These are phyloP conservation scores for Myriangium duriaei DNA, from an alignment of 2,329 filamentous ascomycete species.

Conservation along the genomic window DNA sequence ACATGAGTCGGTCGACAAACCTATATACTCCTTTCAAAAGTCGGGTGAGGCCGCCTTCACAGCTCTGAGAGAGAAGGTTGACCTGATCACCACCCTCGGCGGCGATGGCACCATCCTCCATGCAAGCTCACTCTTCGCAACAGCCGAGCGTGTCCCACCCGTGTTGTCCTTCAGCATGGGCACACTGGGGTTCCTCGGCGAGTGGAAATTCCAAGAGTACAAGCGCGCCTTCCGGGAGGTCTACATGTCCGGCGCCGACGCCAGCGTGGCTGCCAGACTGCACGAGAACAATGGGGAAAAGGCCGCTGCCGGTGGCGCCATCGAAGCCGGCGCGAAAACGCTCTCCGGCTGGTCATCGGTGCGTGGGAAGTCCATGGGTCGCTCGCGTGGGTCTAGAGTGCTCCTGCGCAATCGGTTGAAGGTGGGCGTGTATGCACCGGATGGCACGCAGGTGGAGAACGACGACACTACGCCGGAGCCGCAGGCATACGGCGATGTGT, in stretches of 20 bases:
- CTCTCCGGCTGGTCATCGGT: conserved; percentile 56
- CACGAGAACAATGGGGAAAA: not conserved
- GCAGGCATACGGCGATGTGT: conserved; percentile 39
- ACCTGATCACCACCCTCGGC: conserved; percentile 79
- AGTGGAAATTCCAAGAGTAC: conserved; percentile 92
- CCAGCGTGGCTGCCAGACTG: conserved; percentile 33
- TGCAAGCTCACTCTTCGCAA: conserved; percentile 75
- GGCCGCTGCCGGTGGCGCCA: not conserved
- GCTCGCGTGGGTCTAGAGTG: conserved; percentile 61
- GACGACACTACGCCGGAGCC: conserved; percentile 10
- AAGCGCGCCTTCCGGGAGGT: conserved; percentile 86
- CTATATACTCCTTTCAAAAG: conserved; percentile 45
- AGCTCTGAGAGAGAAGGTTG: conserved; percentile 56
- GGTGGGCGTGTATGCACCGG: conserved; percentile 66
- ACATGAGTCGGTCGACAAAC: conserved; percentile 58
- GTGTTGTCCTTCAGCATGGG: conserved; percentile 96
- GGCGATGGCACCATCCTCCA: conserved; percentile 86
- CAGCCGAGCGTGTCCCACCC: conserved; percentile 69
- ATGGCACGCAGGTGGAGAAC: conserved; percentile 39
- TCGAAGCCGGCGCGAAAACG: not conserved
- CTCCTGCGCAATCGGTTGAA: conserved; percentile 77
- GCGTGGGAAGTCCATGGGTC: conserved; percentile 70
- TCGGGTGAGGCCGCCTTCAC: not conserved
- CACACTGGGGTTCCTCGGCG: conserved; percentile 83
- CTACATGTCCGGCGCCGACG: conserved; percentile 63